Percentiles rank a stretch among this genome's conserved stretches.
Evolutionary conservation across 495 filamentous ascomycete genomes (phyloP).

Genomic region (Bathelium albidoporum): DNA sequence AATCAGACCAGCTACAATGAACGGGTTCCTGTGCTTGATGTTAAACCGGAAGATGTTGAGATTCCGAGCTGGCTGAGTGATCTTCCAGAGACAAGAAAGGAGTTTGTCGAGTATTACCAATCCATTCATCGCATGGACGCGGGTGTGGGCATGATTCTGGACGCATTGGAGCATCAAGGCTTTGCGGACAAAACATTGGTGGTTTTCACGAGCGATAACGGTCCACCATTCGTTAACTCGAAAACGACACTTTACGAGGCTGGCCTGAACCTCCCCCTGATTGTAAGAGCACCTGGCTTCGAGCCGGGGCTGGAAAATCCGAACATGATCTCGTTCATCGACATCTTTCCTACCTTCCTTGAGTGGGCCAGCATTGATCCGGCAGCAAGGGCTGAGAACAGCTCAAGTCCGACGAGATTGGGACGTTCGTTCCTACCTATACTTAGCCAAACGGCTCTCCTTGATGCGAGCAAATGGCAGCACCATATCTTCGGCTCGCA

Average conservation of each 20-base stretch:
- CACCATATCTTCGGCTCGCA: conserved; percentile 36
- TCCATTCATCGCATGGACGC: conserved; percentile 34
- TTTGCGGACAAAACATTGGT: conserved; percentile 33
- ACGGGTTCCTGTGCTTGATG: conserved; percentile 9
- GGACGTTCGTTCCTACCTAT: conserved; percentile 36
- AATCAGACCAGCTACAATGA: conserved; percentile 32
- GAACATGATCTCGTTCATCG: conserved; percentile 39
- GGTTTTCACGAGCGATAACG: conserved; percentile 39
- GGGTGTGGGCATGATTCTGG: conserved; percentile 34
- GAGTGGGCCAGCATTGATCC: conserved; percentile 27
- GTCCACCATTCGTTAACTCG: conserved; percentile 39
- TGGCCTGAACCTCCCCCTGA: conserved; percentile 35
- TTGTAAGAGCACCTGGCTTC: conserved; percentile 29
- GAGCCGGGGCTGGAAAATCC: conserved; percentile 25
- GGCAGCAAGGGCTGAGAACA: background rate
- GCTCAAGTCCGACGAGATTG: conserved; percentile 5
- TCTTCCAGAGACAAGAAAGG: conserved; percentile 29
- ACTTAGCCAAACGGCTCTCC: conserved; percentile 14
- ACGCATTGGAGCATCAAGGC: conserved; percentile 25
- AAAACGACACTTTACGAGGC: conserved; percentile 41
- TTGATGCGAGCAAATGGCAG: conserved; percentile 18
- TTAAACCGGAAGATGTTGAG: conserved; percentile 24
- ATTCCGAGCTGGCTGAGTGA: conserved; percentile 32
- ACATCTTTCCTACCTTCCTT: conserved; percentile 37
- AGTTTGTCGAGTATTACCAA: conserved; percentile 37